Conservation (phyloP, 2,329 filamentous ascomycete species). For the Sphaerulina musiva region DNA sequence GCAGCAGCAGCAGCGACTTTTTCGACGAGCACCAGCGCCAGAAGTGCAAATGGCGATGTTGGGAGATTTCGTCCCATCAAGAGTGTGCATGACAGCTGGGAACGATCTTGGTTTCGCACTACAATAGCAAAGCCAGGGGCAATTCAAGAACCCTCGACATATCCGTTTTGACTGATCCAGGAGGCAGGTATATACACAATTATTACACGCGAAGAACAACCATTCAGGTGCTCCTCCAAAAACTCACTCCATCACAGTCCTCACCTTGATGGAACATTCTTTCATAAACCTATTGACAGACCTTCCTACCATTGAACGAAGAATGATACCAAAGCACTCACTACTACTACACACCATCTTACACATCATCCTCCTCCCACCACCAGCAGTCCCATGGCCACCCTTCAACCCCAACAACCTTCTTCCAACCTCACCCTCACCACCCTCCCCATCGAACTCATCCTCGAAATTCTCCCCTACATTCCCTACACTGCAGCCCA, state of each 20-base stretch:
- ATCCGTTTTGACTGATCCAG: background rate
- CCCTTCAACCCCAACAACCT: background rate
- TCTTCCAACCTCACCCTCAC: constrained; percentile 5
- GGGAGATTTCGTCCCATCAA: no score
- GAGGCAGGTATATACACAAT: background rate
- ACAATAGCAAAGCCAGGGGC: no score
- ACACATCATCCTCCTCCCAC: background rate
- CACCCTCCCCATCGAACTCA: constrained; percentile 27
- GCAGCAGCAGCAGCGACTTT: no score
- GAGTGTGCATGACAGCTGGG: no score
- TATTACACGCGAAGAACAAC: background rate
- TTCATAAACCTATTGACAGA: background rate
- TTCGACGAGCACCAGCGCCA: no score
- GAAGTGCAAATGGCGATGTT: no score
- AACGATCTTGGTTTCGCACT: no score
- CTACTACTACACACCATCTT: background rate
- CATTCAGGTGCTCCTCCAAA: constrained; percentile 1
- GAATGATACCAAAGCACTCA: background rate
- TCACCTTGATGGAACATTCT: constrained; percentile 8
- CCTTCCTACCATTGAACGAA: no score
- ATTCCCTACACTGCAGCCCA: constrained; percentile 27
- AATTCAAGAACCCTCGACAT: no score
- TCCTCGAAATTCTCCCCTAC: constrained; percentile 30
- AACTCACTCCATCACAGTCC: constrained; percentile 6
- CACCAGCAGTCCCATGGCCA: background rate